Conservation (phyloP, 805 yeast species). For the Vanderwaltozyma polyspora region DNA sequence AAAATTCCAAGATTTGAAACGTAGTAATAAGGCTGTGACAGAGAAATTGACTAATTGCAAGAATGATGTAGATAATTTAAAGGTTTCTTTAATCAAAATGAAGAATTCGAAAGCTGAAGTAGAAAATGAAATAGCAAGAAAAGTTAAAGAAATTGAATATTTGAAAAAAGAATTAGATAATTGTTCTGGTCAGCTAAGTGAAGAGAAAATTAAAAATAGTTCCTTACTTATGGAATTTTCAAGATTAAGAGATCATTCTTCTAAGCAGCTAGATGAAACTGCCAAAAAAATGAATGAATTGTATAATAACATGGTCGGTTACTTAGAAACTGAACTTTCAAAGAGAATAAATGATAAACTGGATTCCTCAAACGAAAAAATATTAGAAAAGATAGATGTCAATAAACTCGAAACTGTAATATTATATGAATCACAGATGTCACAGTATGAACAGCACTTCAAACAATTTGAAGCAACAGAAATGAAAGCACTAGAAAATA, state of each 20-base stretch:
- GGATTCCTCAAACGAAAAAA: background rate
- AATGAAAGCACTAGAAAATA: background rate
- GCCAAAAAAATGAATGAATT: background rate
- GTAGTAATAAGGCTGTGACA: conserved; percentile 11
- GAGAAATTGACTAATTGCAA: conserved; percentile 13
- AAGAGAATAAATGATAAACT: too few species aligned
- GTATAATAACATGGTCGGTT: too few species aligned
- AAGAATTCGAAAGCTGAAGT: conserved; percentile 15
- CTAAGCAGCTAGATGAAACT: background rate
- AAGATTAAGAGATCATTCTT: conserved; percentile 5
- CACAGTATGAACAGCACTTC: too few species aligned
- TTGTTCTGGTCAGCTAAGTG: conserved; percentile 36
- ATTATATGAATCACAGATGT: too few species aligned
- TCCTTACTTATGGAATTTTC: conserved; percentile 15
- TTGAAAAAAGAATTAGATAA: conserved; percentile 32
- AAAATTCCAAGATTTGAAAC: conserved; percentile 14
- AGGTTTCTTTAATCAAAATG: conserved; percentile 16
- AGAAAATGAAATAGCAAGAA: conserved; percentile 14
- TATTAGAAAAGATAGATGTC: background rate
- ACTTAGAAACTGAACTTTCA: background rate
- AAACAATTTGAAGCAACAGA: background rate
- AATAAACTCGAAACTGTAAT: too few species aligned
- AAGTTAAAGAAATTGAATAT: conserved; percentile 26
- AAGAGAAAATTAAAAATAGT: conserved; percentile 32
- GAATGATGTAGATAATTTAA: conserved; percentile 14